phyloP scores from a whole-genome alignment of 2,329 filamentous ascomycete species.

The Diaporthe sp. region DNA sequence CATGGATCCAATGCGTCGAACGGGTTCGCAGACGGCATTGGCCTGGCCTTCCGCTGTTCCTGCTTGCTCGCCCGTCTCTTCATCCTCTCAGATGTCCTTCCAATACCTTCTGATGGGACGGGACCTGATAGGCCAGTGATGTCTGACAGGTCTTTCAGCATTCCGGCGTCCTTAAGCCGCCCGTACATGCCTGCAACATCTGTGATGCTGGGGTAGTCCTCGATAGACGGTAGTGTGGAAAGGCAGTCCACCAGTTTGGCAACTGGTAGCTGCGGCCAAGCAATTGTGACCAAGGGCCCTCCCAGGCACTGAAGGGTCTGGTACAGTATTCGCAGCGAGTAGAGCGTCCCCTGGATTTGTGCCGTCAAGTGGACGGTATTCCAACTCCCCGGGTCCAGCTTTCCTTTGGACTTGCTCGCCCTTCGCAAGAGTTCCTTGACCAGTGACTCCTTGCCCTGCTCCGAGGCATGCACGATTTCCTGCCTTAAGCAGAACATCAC shows the following conservation, averaged over 20 bases:
- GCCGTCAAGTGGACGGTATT: constrained; percentile 72
- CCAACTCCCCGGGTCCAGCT: constrained; percentile 62
- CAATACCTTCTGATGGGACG: background rate
- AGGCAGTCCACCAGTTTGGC: constrained; percentile 23
- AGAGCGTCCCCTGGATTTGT: constrained; percentile 71
- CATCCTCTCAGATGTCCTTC: background rate
- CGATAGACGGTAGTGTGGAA: constrained; percentile 33
- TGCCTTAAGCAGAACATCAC: constrained; percentile 52
- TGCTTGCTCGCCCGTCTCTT: background rate
- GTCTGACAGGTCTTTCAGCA: constrained; percentile 3
- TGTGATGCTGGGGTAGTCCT: constrained; percentile 19
- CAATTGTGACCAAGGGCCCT: background rate
- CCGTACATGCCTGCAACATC: constrained; percentile 24
- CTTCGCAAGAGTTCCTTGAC: constrained; percentile 49
- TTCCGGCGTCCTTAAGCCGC: background rate
- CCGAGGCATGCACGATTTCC: constrained; percentile 51
- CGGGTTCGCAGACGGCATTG: constrained; percentile 9
- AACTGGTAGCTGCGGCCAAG: background rate
- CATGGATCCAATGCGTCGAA: constrained; percentile 31
- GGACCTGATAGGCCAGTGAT: background rate
- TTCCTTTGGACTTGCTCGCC: constrained; percentile 46
- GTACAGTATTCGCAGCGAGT: constrained; percentile 70
- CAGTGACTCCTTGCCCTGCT: constrained; percentile 50
- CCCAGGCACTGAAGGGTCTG: constrained; percentile 57
- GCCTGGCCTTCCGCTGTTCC: background rate